Base-by-base conservation (phyloP, 2,329 filamentous ascomycete genomes). In the Xylariaceae sp. region DNA sequence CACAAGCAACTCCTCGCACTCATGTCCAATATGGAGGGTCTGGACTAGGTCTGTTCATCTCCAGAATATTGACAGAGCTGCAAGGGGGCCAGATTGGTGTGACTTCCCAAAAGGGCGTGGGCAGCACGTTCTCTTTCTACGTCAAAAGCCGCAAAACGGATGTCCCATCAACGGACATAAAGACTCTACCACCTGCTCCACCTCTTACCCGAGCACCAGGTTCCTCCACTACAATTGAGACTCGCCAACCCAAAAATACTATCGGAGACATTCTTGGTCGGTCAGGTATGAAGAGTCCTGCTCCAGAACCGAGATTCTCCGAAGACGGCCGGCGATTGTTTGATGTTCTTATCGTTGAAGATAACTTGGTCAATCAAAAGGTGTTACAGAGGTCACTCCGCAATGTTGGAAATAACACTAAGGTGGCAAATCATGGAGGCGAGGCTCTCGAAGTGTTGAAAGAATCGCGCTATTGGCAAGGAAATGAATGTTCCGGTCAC, bases 51-150 rank as follows among this genome's bases (percentile, higher is more conserved):
- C 76, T 93, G 1, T 92, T 92, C 75, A 92, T 93, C 69, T 91
- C 87, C 4, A 82, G 89, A 33, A 89, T 90, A 65, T 75, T 93
- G 45, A 90, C 88, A 1, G 89, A 92, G 69, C 76, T 92, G 46
- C 90, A 92, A 73, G 89, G 89, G 12, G 90, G 90, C 2, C 88
- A 91, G 69, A 91, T 92, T 53, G 89, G 89, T 6, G 88, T 92
- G 2, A 80, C 82, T 1, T 90, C 87, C 0, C 77, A 83, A 59
- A 82, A 85, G 55, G 89, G 87, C 11, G 78, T 84, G 33, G 90
- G 90, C 34, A 90, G 87, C 71, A 90, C 85, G 0, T 92, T 92
- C 71, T 87, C 85, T 24, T 92, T 93, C 70, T 92, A 91, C 69
- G 82, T 92, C 71, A 88, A 87, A 62, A 84, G 85, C 51, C 84